A percentile compares a stretch with the other conserved stretches of the same genome.
Evolutionary conservation across 768 basidiomycete species (phyloP).

Genomic region (Dacryopinax primogenitus): DNA sequence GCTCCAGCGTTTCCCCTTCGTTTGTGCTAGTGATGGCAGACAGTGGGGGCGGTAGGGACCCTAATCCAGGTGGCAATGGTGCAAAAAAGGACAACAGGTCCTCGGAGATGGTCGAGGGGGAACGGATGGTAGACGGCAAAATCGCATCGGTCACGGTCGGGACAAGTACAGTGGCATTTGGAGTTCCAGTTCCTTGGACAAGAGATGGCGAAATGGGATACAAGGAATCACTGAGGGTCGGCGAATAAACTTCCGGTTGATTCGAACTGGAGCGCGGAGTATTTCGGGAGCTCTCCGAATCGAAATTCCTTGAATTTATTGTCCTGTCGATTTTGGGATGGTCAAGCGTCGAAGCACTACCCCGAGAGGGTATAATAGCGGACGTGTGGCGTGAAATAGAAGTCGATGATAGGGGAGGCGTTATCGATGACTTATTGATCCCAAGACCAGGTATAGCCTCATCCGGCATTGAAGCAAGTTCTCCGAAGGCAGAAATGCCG

Average conservation of each 20-base stretch:
- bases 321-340: background rate
- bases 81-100: background rate
- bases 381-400: background rate
- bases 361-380: background rate
- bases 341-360: background rate
- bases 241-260: background rate
- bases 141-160: too few species aligned
- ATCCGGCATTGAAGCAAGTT: background rate
- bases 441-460: background rate
- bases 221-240: background rate
- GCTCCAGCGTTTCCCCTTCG: background rate
- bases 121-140: background rate
- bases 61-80: background rate
- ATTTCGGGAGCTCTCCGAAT: too few species aligned
- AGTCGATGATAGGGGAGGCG: background rate
- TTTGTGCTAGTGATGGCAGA: background rate
- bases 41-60: background rate
- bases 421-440: background rate
- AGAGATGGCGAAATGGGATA: background rate
- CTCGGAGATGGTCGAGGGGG: background rate
- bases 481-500: background rate
- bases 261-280: background rate
- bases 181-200: background rate
- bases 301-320: too few species aligned
- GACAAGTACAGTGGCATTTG: background rate